Percentiles rank a stretch among this genome's conserved stretches.
phyloP scores from a whole-genome alignment of 140 eudicot species.

The Oenanthe javanica region DNA sequence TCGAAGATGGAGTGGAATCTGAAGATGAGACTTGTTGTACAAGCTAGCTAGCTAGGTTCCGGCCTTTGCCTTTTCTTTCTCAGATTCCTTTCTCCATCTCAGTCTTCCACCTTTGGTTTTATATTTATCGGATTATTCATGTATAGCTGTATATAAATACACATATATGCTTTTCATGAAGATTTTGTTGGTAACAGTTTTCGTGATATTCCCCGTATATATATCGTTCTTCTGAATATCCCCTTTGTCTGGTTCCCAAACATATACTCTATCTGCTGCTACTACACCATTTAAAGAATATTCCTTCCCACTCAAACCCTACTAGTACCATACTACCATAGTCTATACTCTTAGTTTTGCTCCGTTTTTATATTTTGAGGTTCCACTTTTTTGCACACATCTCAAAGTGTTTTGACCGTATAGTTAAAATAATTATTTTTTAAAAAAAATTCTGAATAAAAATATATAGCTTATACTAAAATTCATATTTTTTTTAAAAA shows the following conservation, averaged over 20 bases:
- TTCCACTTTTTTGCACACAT: too few species aligned
- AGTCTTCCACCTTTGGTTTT: neutral
- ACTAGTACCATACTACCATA: neutral
- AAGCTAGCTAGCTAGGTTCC: slow-evolving; percentile 32
- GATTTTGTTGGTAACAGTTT: slow-evolving; percentile 32
- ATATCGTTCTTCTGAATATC: slow-evolving; percentile 31
- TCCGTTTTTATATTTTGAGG: too few species aligned
- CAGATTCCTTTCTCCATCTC: slow-evolving; percentile 15
- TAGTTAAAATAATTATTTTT: too few species aligned
- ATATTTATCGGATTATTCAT: neutral
- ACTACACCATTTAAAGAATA: neutral
- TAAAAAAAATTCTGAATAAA: too few species aligned
- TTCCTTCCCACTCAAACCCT: slow-evolving; percentile 1
- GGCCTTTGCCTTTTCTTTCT: slow-evolving; percentile 27
- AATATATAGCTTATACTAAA: too few species aligned
- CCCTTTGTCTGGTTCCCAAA: slow-evolving; percentile 24
- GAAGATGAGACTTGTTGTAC: slow-evolving; percentile 35
- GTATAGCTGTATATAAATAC: neutral
- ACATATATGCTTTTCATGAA: neutral
- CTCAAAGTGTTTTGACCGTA: too few species aligned
- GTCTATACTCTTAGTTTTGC: too few species aligned
- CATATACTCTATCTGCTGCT: neutral
- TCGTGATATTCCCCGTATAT: slow-evolving; percentile 21
- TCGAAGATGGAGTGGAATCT: neutral
- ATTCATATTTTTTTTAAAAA: too few species aligned